Evolutionary conservation across 257 asterid genomes (phyloP).

Genomic region (Forsythia suspensa): DNA sequence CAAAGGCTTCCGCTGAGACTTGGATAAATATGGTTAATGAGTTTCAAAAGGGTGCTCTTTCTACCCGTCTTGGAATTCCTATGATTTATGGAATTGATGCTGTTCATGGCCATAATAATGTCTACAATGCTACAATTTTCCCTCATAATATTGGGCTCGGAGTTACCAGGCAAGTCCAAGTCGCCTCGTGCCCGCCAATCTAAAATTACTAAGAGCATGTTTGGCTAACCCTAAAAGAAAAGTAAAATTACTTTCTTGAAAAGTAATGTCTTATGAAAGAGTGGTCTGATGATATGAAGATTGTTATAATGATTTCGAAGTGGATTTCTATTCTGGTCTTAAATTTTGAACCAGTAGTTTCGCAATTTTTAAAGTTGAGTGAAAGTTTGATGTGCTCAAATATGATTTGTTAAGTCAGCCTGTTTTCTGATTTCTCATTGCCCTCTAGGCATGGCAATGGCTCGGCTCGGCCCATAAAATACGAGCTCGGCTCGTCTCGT

Average conservation of each 20-base stretch:
- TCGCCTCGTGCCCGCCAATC: background rate
- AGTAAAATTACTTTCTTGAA: background rate
- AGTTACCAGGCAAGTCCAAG: constrained; percentile 41
- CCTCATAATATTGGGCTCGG: constrained; percentile 51
- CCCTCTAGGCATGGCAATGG: no score
- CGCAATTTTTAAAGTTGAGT: background rate
- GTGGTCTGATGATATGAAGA: background rate
- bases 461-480: no score
- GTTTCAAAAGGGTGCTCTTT: constrained; percentile 38
- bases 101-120: constrained; percentile 38
- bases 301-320: background rate
- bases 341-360: background rate
- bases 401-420: background rate
- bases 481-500: no score
- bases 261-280: background rate
- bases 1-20: constrained; percentile 32
- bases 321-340: background rate
- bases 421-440: background rate
- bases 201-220: background rate
- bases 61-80: constrained; percentile 49
- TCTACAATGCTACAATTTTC: constrained; percentile 35
- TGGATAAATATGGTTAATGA: constrained; percentile 43
- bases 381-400: background rate
- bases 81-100: constrained; percentile 45
- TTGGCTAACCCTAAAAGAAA: background rate